Base-by-base conservation (phyloP, 495 filamentous ascomycete species). In the Talaromyces trachyspermus region DNA sequence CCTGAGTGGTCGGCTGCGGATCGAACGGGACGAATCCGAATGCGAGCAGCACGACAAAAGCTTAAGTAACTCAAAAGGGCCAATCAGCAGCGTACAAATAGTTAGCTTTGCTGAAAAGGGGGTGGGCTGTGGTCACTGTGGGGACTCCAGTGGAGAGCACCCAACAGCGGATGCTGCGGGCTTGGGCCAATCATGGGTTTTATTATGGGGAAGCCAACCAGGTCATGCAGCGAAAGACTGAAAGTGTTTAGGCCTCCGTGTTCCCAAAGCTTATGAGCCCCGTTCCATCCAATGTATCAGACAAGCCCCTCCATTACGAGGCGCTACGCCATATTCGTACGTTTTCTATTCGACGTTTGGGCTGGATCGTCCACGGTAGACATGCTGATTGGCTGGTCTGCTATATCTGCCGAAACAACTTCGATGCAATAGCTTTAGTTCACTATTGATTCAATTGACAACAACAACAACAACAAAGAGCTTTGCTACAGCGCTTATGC, bases 1-100 rank as follows among this genome's bases (percentile, higher is more conserved):
- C 35, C 35, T 38, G 35, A 38, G 17, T 38, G 35, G 35, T 19
- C 35, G 10, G 35, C 4, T 11, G 35, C 18, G 6, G 8, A 32
- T n/a, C 5, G n/a, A 19, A 38, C 22, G 35, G 22, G 35, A 38
- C 35, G 35, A 22, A 38, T 38, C 17, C 39, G 39, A 42, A 42
- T 26, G 23, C 20, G 19, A 23, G 18, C 20, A n/a, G 39, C n/a
- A n/a, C 24, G 20, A 42, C 20, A 42, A 42, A 42, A 42, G 39
- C n/a, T 20, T 42, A 42, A 42, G n/a, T n/a, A 42, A 23, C 39
- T 42, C 19, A n/a, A 42, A 26, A 26, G 12, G 12, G 12, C 27
- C 27, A 30, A 30, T 30, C 12, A 30, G 27, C 6, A 30, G 12
- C 27, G 12, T 6, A 30, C 27, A 30, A 30, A 12, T 30, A 12